Base-by-base conservation (phyloP, 441 rosid genomes). In the Isatis lusitanica region DNA sequence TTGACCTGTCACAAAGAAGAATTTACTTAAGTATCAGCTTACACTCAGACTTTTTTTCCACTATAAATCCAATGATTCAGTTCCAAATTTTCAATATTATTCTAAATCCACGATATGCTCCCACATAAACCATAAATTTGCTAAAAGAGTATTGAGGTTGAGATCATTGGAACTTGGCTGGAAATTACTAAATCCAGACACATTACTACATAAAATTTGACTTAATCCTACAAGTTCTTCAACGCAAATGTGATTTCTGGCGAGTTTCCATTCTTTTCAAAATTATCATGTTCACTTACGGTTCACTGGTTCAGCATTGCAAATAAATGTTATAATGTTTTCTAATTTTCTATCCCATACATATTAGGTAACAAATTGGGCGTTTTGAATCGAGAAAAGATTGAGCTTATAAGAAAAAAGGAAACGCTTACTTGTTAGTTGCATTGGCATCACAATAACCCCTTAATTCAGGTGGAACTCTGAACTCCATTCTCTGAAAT, bases 401-500 rank as follows among this genome's bases (percentile, higher is more conserved):
- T 4, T 5, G 47, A 70, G 56, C 10, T 30, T n/a, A 30, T 18
- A 50, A 48, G 44, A 21, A 74, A 13, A 12, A 52, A n/a, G 24
- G 47, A 63, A 75, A 79, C 47, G 71, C 88, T 82, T 83, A 91
- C 98, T 83, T 70, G 51, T 81, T 82, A 71, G 83, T 78, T 62
- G 84, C 75, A 47, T 70, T 75, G 62, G 86, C 76, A 78, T 90
- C 95, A 39, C 82, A 78, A 76, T 83, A 84, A 77, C 87, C 78
- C 73, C 90, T 83, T 73, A 96, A 75, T 57, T 80, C 79, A 65
- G 88, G 96, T 44, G 98, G 97, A 31, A 93, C 90, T 78, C 98
- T 96, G 83, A 93, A 96, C 69, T 89, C 98, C 64, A 89, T 83
- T 80, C 97, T 90, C 82, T 96, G 99, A 73, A 89, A 93, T 80